Conservation (phyloP, 2,329 filamentous ascomycete species). For the Coniochaeta ligniaria region DNA sequence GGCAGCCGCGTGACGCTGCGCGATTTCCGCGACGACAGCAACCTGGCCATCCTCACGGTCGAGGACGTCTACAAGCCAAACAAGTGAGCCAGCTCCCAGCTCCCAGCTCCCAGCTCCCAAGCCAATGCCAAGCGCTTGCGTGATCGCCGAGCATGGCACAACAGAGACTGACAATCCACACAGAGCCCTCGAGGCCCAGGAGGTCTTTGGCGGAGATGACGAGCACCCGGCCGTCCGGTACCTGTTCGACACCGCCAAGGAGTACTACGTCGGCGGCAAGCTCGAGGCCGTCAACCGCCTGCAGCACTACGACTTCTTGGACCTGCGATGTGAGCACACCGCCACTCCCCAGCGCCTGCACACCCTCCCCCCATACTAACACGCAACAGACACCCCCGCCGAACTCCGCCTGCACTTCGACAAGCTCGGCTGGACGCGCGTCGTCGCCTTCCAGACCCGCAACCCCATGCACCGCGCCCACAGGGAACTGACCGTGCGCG, state of each 20-base stretch:
- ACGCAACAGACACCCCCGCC: conserved; percentile 68
- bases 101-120: background rate
- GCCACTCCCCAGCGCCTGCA: background rate
- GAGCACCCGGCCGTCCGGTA: conserved; percentile 90
- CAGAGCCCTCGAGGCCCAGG: conserved; percentile 80
- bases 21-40: conserved; percentile 93
- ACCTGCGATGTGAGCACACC: conserved; percentile 68
- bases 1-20: conserved; percentile 81
- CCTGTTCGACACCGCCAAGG: conserved; percentile 71
- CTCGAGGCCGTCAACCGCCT: conserved; percentile 90
- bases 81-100: conserved; percentile 57
- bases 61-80: conserved; percentile 94
- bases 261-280: conserved; percentile 94
- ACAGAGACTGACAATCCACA: conserved; percentile 16
- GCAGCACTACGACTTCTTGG: conserved; percentile 98
- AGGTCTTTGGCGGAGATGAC: conserved; percentile 89
- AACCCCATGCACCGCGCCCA: conserved; percentile 99
- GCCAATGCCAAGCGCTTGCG: conserved; percentile 14
- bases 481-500: conserved; percentile 93
- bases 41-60: conserved; percentile 90
- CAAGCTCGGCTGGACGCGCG: conserved; percentile 97
- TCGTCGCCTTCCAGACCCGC: conserved; percentile 97
- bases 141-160: conserved; percentile 14
- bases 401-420: conserved; percentile 96
- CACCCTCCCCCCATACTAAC: background rate